These are phyloP conservation scores for Irpex sp. DNA, from an alignment of 1,284 basidiomycete species.

Conservation along the genomic window DNA sequence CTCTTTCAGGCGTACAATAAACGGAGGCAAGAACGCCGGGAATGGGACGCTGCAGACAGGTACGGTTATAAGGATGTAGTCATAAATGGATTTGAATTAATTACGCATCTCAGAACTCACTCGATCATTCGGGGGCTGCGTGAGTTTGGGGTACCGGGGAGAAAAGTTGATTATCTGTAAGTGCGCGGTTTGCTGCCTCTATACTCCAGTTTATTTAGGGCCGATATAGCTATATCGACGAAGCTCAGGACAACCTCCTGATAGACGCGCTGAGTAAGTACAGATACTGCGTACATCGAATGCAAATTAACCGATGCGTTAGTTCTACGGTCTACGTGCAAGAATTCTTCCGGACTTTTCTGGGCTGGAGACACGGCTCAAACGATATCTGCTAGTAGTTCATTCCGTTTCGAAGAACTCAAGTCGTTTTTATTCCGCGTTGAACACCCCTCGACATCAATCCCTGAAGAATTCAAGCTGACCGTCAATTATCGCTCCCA, in stretches of 20 bases:
- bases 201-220: too few species aligned
- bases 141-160: slow-evolving; percentile 42
- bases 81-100: slow-evolving; percentile 7
- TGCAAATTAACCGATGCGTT: background rate
- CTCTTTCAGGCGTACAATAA: slow-evolving; percentile 65
- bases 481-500: slow-evolving; percentile 79
- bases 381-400: slow-evolving; percentile 77
- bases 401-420: slow-evolving; percentile 78
- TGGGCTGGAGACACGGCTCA: slow-evolving; percentile 88
- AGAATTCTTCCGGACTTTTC: slow-evolving; percentile 73
- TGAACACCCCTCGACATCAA: slow-evolving; percentile 39
- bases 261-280: slow-evolving; percentile 68
- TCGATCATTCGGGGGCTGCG: slow-evolving; percentile 52
- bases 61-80: slow-evolving; percentile 24
- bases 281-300: too few species aligned
- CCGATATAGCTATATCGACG: slow-evolving; percentile 69
- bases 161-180: slow-evolving; percentile 66
- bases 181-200: slow-evolving; percentile 21
- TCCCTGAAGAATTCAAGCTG: slow-evolving; percentile 63
- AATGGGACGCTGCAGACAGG: slow-evolving; percentile 74
- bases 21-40: slow-evolving; percentile 50
- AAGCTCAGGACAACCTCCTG: slow-evolving; percentile 78
- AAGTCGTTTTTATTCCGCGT: slow-evolving; percentile 71
- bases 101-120: slow-evolving; percentile 49
- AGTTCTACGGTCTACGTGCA: slow-evolving; percentile 72